These are phyloP conservation scores for Sporothrix brasiliensis DNA, from an alignment of 2,329 filamentous ascomycete genomes.

Conservation along the genomic window DNA sequence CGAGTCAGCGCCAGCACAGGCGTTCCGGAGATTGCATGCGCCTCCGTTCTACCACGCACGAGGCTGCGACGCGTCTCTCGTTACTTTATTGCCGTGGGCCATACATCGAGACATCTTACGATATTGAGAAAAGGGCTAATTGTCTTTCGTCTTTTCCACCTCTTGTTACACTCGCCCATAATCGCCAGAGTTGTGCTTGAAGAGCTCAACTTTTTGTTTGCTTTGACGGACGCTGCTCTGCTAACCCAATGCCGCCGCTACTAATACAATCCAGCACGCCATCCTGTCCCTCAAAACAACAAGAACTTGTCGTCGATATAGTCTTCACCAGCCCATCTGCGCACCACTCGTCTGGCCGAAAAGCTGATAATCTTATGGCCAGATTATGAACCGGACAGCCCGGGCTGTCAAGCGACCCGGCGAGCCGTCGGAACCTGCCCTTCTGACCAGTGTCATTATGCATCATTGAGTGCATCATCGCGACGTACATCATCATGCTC, in stretches of 20 bases:
- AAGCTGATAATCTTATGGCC: not conserved
- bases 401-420: not conserved
- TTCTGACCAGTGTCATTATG: not conserved
- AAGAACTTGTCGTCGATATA: not conserved
- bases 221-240: not conserved
- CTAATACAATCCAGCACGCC: conserved; percentile 10
- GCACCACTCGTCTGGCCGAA: not conserved
- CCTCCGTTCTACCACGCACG: not conserved
- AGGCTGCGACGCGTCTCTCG: conserved; percentile 16
- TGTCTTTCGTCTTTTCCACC: not conserved
- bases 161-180: not conserved
- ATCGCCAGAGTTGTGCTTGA: not conserved
- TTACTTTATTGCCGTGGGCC: not conserved
- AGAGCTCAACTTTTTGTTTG: not conserved
- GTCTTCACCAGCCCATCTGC: no score
- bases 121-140: not conserved
- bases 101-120: not conserved
- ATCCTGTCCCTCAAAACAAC: not conserved
- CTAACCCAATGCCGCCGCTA: not conserved
- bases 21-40: not conserved
- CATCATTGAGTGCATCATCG: not conserved
- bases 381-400: not conserved
- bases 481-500: not conserved
- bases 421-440: not conserved
- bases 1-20: not conserved